Percentiles rank a stretch among this genome's conserved stretches.
Evolutionary conservation across 2,329 filamentous ascomycete species (phyloP).

Genomic region (Fusarium ambrosium): DNA sequence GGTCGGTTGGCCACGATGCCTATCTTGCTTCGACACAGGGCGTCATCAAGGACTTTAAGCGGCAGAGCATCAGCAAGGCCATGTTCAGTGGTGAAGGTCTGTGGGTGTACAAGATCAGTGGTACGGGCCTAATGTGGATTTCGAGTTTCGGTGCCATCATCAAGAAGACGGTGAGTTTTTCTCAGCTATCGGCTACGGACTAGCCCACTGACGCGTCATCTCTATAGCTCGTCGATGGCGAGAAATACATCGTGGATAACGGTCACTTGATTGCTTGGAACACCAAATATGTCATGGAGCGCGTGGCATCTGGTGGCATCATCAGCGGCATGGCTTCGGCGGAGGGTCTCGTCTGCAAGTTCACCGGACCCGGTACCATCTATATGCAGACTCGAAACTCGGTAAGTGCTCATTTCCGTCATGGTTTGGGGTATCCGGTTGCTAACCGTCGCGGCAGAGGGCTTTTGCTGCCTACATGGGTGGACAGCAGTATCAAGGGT

Average conservation of each 20-base stretch:
- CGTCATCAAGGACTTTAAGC: slow-evolving; percentile 89
- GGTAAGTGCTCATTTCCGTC: slow-evolving; percentile 57
- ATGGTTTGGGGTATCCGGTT: slow-evolving; percentile 1
- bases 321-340: slow-evolving; percentile 86
- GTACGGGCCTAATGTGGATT: slow-evolving; percentile 87
- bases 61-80: slow-evolving; percentile 87
- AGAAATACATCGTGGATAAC: slow-evolving; percentile 94
- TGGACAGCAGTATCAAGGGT: slow-evolving; percentile 57
- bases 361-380: slow-evolving; percentile 89
- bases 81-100: slow-evolving; percentile 95
- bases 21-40: slow-evolving; percentile 89
- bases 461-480: slow-evolving; percentile 67
- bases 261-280: slow-evolving; percentile 98
- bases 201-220: slow-evolving; percentile 18
- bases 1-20: slow-evolving; percentile 88
- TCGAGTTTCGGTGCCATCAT: slow-evolving; percentile 96
- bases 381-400: slow-evolving; percentile 95
- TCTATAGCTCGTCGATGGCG: slow-evolving; percentile 70
- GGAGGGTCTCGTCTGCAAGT: slow-evolving; percentile 95
- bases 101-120: slow-evolving; percentile 89
- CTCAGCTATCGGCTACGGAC: background rate
- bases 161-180: slow-evolving; percentile 82
- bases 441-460: slow-evolving; percentile 54
- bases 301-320: slow-evolving; percentile 90
- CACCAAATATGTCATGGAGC: slow-evolving; percentile 91